Conservation (phyloP, 345 rosid genomes). For the Anastatica hierochuntica region DNA sequence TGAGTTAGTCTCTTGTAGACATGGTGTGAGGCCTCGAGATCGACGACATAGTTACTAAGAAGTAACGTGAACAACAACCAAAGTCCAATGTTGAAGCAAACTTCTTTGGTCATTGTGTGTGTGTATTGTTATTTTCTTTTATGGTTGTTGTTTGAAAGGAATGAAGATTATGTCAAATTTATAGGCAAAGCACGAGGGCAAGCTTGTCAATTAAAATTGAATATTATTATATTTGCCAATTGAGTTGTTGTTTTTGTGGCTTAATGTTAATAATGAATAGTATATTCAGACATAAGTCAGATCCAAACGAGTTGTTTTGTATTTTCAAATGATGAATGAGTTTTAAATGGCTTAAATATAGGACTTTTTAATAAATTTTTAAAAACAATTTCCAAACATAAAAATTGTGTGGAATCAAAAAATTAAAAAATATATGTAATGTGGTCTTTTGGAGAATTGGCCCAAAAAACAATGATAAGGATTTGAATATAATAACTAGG, state of each 20-base stretch:
- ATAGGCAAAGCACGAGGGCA: constrained; percentile 20
- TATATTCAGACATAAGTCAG: too few species aligned
- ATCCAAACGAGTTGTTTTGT: neutral
- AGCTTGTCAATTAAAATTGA: constrained; percentile 12
- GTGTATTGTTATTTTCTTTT: neutral
- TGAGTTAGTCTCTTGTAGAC: constrained; percentile 19
- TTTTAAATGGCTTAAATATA: neutral
- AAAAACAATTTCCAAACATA: neutral
- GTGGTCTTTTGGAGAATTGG: too few species aligned
- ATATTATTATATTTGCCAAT: constrained; percentile 9
- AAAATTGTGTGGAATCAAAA: neutral
- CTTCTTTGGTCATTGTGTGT: constrained; percentile 19
- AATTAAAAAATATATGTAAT: neutral
- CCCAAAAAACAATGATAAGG: too few species aligned
- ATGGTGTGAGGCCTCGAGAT: constrained; percentile 47
- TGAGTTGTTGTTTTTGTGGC: neutral
- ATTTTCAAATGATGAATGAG: neutral
- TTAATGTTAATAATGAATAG: neutral
- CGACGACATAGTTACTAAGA: constrained; percentile 30
- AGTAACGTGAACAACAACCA: constrained; percentile 30
- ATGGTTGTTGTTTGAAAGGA: neutral
- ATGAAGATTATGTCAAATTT: constrained; percentile 4
- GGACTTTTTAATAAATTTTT: neutral
- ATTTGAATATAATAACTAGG: too few species aligned
- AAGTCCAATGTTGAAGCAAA: constrained; percentile 13